A percentile compares a stretch with the other conserved stretches of the same genome.
phyloP scores from a whole-genome alignment of 1,284 basidiomycete species.

The Ceratobasidium theobromae region DNA sequence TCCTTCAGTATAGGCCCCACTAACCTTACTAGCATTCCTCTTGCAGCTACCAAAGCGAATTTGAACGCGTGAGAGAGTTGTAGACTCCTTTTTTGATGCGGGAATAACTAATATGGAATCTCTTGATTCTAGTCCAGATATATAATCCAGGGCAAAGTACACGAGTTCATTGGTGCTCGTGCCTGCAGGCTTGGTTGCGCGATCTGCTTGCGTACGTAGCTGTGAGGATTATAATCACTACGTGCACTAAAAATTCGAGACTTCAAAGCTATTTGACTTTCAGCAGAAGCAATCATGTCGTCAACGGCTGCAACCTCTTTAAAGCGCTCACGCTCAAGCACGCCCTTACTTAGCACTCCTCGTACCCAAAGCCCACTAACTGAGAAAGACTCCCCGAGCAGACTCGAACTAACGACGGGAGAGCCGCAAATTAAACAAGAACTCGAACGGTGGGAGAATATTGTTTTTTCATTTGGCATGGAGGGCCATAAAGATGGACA shows the following conservation, averaged over 20 bases:
- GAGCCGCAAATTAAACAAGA: conserved; percentile 16
- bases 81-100: background rate
- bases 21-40: background rate
- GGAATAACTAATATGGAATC: background rate
- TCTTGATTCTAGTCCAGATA: background rate
- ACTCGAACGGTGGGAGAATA: conserved; percentile 25
- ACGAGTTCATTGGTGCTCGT: conserved; percentile 10
- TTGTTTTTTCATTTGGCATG: conserved; percentile 23
- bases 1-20: background rate
- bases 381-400: background rate
- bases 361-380: background rate
- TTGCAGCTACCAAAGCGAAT: background rate
- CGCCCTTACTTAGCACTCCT: conserved; percentile 11
- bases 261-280: conserved; percentile 25
- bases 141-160: conserved; percentile 14
- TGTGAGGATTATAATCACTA: background rate
- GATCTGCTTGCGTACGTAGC: conserved; percentile 19
- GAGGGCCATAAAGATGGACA: conserved; percentile 4
- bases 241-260: conserved; percentile 8
- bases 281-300: conserved; percentile 7
- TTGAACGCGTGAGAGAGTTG: background rate
- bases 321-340: conserved; percentile 18
- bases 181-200: conserved; percentile 31
- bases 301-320: conserved; percentile 9
- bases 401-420: background rate